Evolutionary conservation across 495 filamentous ascomycete species (phyloP).

Genomic region (Monascus purpureus): DNA sequence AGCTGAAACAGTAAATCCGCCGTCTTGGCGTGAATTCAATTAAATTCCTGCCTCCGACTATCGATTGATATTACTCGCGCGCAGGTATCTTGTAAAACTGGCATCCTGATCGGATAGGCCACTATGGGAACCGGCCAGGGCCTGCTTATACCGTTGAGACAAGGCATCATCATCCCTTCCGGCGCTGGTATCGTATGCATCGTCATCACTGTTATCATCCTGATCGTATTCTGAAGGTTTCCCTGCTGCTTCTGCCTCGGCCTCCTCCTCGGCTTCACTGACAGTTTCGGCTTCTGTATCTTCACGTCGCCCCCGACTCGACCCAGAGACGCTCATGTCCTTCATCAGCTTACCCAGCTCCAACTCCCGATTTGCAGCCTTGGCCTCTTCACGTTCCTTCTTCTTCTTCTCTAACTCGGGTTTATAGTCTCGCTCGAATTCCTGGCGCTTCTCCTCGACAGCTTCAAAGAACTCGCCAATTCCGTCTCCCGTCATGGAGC

Average conservation of each 20-base stretch:
- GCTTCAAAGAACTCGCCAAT: conserved; percentile 87
- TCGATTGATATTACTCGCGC: conserved; percentile 21
- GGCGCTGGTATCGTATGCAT: conserved; percentile 17
- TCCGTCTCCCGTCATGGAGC: conserved; percentile 81
- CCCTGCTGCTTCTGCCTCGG: conserved; percentile 16
- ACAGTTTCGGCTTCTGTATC: conserved; percentile 30
- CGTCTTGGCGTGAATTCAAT: too few relatives aligned
- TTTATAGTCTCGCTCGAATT: conserved; percentile 84
- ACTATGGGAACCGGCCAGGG: conserved; percentile 18
- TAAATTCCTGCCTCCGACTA: too few relatives aligned
- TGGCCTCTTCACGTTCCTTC: conserved; percentile 59
- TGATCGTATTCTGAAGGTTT: conserved; percentile 21
- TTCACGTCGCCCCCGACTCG: conserved; percentile 13
- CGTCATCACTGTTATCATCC: conserved; percentile 16
- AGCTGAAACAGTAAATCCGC: too few relatives aligned
- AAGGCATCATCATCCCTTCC: conserved; percentile 27
- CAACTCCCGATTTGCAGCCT: conserved; percentile 52
- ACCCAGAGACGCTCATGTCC: conserved; percentile 65
- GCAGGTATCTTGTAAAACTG: conserved; percentile 36
- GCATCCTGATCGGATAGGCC: conserved; percentile 24
- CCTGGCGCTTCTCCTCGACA: conserved; percentile 69
- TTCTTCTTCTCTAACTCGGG: conserved; percentile 76
- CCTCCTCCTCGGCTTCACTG: conserved; percentile 37
- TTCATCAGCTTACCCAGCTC: conserved; percentile 88
- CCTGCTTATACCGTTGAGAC: conserved; percentile 30